Percentiles rank a stretch among this genome's conserved stretches.
Conservation (phyloP, 2,329 filamentous ascomycete genomes). For the Teratosphaeria gauchensis region DNA sequence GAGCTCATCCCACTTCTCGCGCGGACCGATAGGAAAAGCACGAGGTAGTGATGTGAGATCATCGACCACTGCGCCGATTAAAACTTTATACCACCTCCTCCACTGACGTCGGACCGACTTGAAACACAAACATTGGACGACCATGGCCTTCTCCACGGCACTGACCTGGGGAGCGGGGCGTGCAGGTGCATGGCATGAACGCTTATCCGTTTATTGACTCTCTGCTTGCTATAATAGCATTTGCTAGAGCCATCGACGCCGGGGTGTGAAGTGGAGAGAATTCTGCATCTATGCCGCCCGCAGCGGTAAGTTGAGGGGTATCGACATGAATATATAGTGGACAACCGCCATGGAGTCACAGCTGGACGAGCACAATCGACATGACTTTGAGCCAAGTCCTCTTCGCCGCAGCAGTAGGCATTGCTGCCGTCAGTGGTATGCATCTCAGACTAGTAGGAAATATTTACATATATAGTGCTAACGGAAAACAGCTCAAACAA, state of each 20-base stretch:
- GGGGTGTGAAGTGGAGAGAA: neutral
- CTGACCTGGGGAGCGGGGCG: neutral
- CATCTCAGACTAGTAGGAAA: neutral
- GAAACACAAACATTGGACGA: neutral
- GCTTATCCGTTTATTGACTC: neutral
- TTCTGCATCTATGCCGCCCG: neutral
- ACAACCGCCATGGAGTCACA: neutral
- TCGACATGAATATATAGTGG: neutral
- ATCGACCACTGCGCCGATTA: neutral
- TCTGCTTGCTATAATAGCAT: neutral
- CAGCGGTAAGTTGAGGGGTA: neutral
- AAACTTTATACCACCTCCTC: neutral
- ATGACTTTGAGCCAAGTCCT: neutral
- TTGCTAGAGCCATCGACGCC: neutral
- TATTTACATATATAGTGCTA: neutral
- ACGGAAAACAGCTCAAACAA: conserved; percentile 3
- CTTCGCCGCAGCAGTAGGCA: neutral
- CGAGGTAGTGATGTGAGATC: neutral
- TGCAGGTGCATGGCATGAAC: neutral
- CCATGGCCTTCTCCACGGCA: neutral
- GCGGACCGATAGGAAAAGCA: neutral
- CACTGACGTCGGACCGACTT: neutral
- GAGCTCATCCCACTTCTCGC: neutral
- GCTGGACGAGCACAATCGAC: neutral
- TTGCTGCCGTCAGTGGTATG: neutral